A percentile compares a stretch with the other conserved stretches of the same genome.
These are phyloP conservation scores for Capsicum baccatum DNA, from an alignment of 257 asterid genomes.

Conservation along the genomic window DNA sequence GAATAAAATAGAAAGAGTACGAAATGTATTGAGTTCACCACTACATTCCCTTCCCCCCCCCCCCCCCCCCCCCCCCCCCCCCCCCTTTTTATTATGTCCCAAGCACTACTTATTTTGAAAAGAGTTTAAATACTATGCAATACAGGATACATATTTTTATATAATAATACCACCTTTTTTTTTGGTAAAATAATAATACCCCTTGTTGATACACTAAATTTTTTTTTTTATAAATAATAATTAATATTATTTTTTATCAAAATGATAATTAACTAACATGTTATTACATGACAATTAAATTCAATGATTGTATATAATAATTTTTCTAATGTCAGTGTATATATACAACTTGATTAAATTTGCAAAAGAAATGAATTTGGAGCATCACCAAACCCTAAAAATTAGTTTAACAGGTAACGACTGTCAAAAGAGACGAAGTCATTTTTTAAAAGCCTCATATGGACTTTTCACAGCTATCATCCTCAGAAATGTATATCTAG, in stretches of 20 bases:
- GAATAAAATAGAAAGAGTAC: no score
- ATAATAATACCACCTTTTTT: neutral
- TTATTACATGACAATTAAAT: no score
- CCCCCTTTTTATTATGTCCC: constrained; percentile 24
- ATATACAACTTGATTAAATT: no score
- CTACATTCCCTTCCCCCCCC: neutral
- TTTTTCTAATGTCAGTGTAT: no score
- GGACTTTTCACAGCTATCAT: neutral
- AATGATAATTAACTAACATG: no score
- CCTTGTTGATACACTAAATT: neutral
- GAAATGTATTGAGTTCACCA: neutral
- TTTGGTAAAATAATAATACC: neutral
- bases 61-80: neutral
- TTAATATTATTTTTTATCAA: no score
- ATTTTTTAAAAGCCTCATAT: neutral
- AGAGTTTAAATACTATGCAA: neutral
- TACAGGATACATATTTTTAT: neutral
- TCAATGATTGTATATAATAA: no score
- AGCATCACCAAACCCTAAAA: neutral
- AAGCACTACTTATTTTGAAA: neutral
- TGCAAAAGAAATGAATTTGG: no score
- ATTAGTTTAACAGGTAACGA: no score
- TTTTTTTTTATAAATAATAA: no score
- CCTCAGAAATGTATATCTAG: neutral
- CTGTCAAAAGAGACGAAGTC: neutral